phyloP scores from a whole-genome alignment of 2,329 filamentous ascomycete species.

The Xylariales sp. region DNA sequence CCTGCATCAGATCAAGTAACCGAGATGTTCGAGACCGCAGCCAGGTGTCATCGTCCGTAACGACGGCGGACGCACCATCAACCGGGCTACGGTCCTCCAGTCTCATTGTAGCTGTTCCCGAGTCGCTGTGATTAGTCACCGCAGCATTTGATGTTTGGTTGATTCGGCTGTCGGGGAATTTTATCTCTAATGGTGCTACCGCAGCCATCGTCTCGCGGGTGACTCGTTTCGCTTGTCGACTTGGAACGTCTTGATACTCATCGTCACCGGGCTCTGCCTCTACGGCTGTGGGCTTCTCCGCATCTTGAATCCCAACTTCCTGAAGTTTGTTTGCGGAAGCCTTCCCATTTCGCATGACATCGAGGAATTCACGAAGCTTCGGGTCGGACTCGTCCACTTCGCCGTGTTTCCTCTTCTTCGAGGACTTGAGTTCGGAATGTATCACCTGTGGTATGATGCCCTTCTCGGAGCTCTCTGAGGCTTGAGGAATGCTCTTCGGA shows the following conservation, averaged over 20 bases:
- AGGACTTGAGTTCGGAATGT: conserved; percentile 22
- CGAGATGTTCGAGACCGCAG: conserved; percentile 83
- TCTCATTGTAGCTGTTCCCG: background rate
- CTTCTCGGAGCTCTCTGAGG: too few relatives aligned
- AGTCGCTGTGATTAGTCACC: too few relatives aligned
- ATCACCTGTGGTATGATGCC: too few relatives aligned
- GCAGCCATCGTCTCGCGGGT: background rate
- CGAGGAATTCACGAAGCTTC: conserved; percentile 81
- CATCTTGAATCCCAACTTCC: conserved; percentile 31
- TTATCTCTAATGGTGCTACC: background rate
- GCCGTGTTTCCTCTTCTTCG: conserved; percentile 65
- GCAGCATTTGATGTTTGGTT: background rate
- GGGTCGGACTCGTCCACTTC: conserved; percentile 60
- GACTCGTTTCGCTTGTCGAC: conserved; percentile 28
- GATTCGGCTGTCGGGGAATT: background rate
- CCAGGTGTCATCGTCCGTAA: conserved; percentile 81
- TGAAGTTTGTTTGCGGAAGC: conserved; percentile 58
- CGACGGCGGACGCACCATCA: conserved; percentile 20
- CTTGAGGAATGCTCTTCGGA: too few relatives aligned
- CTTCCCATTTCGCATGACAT: conserved; percentile 69
- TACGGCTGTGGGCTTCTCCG: conserved; percentile 35
- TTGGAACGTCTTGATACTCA: conserved; percentile 65
- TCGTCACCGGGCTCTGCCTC: conserved; percentile 62
- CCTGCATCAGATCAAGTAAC: conserved; percentile 77
- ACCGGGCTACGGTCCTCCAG: conserved; percentile 3